Base-by-base conservation (phyloP, 108 stramenopile species). In the Schizochytrium sp. region DNA sequence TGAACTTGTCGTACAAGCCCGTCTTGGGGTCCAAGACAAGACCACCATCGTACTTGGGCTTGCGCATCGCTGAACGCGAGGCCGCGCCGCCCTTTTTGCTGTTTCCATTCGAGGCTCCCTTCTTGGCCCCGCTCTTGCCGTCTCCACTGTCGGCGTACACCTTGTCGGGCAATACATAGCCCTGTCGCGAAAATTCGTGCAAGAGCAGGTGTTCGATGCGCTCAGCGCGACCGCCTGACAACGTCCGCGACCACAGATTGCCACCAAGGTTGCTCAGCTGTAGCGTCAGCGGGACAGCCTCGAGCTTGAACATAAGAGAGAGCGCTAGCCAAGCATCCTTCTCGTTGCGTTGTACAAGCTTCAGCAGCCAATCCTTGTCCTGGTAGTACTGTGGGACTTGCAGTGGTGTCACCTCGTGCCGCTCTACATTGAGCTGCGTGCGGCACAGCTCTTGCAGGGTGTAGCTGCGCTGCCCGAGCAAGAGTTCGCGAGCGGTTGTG, bases 21-120 rank as follows among this genome's bases (percentile, higher is more conserved):
- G 96, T 97, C 95, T 99, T 99, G n/a, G 99, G 99, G 90, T 99
- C 99, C 87, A 99, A 91, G 58, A 99, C 99, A 58, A 99, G 94
- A 51, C 99, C 99, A 87, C 99, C 99, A 44, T 95, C 93, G 93
- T 99, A 99, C 90, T 96, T 96, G 90, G 98, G 96, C 93, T 97
- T 97, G 57, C 55, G 87, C 57, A 43, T 87, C 55, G 87, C 55
- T 14, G 87, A 87, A 6, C 87, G 55, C 16, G 87, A 87, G 43
- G 2, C 63, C 10, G 25, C 63, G 6, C 8, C 63, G 8, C 8
- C 63, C 25, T 8, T 14, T 6, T 23, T 23, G 21, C 1, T 41
- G 63, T 14, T 10, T 18, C 41, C 41, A 8, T 69, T 69, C 10
- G 21, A 47, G 41, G 57, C 76, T 14, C 14, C 43, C 45, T 10